phyloP scores from a whole-genome alignment of 2,329 filamentous ascomycete genomes.

The Fusarium begoniae region DNA sequence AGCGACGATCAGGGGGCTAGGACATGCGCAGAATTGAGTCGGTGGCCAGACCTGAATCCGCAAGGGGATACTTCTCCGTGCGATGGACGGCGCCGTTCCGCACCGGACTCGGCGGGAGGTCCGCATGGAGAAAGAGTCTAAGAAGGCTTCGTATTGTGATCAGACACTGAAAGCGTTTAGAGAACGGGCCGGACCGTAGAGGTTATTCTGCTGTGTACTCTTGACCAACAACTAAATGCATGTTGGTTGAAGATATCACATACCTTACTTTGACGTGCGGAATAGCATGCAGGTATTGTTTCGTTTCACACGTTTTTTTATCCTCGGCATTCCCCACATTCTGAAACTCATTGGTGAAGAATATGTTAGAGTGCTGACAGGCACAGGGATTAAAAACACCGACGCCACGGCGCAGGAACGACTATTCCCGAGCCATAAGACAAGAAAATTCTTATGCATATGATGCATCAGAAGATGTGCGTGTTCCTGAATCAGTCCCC shows the following conservation, averaged over 20 bases:
- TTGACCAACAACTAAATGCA: neutral
- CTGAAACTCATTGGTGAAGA: neutral
- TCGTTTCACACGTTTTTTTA: slow-evolving; percentile 4
- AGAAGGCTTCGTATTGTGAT: neutral
- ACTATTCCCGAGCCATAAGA: neutral
- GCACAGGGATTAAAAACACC: slow-evolving; percentile 5
- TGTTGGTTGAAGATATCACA: neutral
- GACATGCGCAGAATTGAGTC: neutral
- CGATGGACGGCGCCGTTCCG: slow-evolving; percentile 19
- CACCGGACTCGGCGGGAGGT: slow-evolving; percentile 1
- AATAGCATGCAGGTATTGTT: neutral
- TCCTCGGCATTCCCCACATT: slow-evolving; percentile 4
- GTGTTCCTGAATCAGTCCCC: neutral
- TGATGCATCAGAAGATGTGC: neutral
- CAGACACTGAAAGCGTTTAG: neutral
- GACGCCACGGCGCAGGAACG: neutral
- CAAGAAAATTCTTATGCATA: neutral
- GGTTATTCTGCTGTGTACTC: neutral
- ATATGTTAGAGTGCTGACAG: slow-evolving; percentile 12
- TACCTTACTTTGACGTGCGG: neutral
- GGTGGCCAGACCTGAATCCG: slow-evolving; percentile 11
- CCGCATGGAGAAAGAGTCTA: neutral
- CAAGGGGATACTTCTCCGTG: slow-evolving; percentile 21
- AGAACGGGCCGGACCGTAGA: slow-evolving; percentile 29
- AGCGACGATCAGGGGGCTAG: slow-evolving; percentile 19